These are phyloP conservation scores for Marasmius fiardii DNA, from an alignment of 1,284 basidiomycete genomes.

Conservation along the genomic window DNA sequence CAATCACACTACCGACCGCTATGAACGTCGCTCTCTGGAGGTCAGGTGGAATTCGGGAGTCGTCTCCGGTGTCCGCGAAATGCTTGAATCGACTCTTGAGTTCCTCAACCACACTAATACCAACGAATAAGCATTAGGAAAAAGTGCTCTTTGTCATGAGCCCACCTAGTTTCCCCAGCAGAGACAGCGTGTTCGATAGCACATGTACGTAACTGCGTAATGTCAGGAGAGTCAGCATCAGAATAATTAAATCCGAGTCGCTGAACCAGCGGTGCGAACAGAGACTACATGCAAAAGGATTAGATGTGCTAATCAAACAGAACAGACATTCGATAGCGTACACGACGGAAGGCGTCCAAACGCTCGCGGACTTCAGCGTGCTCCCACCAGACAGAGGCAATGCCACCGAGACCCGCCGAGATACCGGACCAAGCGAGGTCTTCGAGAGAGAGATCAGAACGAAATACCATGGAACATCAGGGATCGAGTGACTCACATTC, in stretches of 20 bases:
- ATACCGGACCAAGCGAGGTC: slow-evolving; percentile 78
- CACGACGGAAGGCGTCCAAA: slow-evolving; percentile 63
- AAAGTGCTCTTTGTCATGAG: background rate
- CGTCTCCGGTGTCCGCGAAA: slow-evolving; percentile 73
- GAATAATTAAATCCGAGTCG: slow-evolving; percentile 80
- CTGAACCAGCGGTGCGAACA: slow-evolving; percentile 81
- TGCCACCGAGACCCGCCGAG: slow-evolving; percentile 46
- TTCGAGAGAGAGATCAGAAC: slow-evolving; percentile 23
- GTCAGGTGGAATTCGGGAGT: slow-evolving; percentile 79
- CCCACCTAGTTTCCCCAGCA: slow-evolving; percentile 58
- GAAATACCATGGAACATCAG: background rate
- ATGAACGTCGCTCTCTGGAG: slow-evolving; percentile 44
- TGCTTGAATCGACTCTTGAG: slow-evolving; percentile 73
- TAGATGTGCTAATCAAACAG: background rate
- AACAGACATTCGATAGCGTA: slow-evolving; percentile 27
- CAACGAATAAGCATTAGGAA: slow-evolving; percentile 1
- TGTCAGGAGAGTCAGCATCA: slow-evolving; percentile 68
- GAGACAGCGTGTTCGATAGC: slow-evolving; percentile 70
- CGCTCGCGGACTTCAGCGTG: slow-evolving; percentile 57
- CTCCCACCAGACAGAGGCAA: slow-evolving; percentile 88
- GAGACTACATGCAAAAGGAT: slow-evolving; percentile 34
- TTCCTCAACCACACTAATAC: slow-evolving; percentile 66
- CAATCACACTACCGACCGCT: slow-evolving; percentile 14
- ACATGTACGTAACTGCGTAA: slow-evolving; percentile 73
- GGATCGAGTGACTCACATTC: slow-evolving; percentile 54